Percentiles rank a stretch among this genome's conserved stretches.
Evolutionary conservation across 257 asterid genomes (phyloP).

Genomic region (Galeopsis tetrahit): DNA sequence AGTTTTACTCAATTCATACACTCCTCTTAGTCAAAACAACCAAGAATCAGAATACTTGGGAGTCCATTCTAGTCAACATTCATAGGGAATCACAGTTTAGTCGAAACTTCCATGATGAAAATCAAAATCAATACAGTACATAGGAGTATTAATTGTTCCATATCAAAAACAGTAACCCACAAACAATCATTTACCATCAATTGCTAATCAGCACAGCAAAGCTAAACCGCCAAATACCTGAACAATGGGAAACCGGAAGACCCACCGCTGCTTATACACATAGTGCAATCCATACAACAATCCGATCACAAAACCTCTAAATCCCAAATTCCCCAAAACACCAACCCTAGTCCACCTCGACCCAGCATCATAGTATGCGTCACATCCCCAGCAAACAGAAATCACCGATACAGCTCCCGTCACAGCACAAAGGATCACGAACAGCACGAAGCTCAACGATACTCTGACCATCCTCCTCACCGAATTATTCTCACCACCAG

Average conservation of each 20-base stretch:
- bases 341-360: slow-evolving; percentile 35
- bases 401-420: slow-evolving; percentile 50
- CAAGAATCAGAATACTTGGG: slow-evolving; percentile 16
- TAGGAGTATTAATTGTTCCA: too few species aligned
- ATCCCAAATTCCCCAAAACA: slow-evolving; percentile 55
- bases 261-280: slow-evolving; percentile 75
- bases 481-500: slow-evolving; percentile 46
- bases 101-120: not conserved
- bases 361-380: slow-evolving; percentile 32
- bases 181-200: slow-evolving; percentile 14
- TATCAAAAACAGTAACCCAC: not conserved
- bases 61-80: not conserved
- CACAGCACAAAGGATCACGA: slow-evolving; percentile 55
- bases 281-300: slow-evolving; percentile 66
- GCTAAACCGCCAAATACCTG: slow-evolving; percentile 57
- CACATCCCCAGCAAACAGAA: slow-evolving; percentile 70
- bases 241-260: slow-evolving; percentile 78
- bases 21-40: slow-evolving; percentile 7
- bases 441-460: slow-evolving; percentile 65
- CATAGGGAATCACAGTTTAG: not conserved
- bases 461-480: slow-evolving; percentile 54
- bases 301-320: slow-evolving; percentile 75
- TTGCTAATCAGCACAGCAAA: slow-evolving; percentile 11
- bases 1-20: not conserved
- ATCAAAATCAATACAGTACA: not conserved